Base-by-base conservation (phyloP, 768 basidiomycete genomes). In the Auricularia cornea region DNA sequence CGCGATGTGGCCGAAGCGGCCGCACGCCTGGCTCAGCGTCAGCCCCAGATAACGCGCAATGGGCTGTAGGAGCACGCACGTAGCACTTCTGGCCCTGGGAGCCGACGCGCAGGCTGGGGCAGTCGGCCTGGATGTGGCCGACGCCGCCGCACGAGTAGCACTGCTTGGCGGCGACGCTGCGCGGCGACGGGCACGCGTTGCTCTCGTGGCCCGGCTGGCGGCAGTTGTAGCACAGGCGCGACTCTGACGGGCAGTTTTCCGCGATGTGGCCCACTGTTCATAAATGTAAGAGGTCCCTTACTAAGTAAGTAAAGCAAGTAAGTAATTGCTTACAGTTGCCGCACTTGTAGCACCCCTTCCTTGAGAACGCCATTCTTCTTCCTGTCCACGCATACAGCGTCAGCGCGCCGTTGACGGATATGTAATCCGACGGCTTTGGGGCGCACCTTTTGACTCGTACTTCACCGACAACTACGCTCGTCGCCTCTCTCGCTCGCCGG, bases 171-270 rank as follows among this genome's bases (percentile, higher is more conserved):
- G 89, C 83, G 54, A 88, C 88, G 44, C 85, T 88, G 66, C 91
- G 84, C 41, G 93, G 92, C 67, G 85, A 85, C 44, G 92, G 89
- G 73, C 94, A 95, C 62, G 89, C 85, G 62, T 90, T 87, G 23
- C 90, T 92, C 75, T 95, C 93, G 69, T 95, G 94, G 44, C 94
- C 94, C n/a, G 92, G 89, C 73, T 94, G 90, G 67, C 91, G 87
- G 74, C 94, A 96, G 73, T 95, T 96, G 78, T 94, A 96, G 78
- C 94, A 96, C 64, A 96, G 83, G 69, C 92, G 85, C 73, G 90
- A 85, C 70, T 90, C 89, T 66, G 90, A 91, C 56, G 91, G 83
- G 73, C 93, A 96, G 70, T 88, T 90, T 80, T 93, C 92, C 70
- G 93, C 93, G 70, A 95, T 90, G 74, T 96, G 93, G 59, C 93